Base-by-base conservation (phyloP, 1,139 yeast species). In the Kodamaea sp. region DNA sequence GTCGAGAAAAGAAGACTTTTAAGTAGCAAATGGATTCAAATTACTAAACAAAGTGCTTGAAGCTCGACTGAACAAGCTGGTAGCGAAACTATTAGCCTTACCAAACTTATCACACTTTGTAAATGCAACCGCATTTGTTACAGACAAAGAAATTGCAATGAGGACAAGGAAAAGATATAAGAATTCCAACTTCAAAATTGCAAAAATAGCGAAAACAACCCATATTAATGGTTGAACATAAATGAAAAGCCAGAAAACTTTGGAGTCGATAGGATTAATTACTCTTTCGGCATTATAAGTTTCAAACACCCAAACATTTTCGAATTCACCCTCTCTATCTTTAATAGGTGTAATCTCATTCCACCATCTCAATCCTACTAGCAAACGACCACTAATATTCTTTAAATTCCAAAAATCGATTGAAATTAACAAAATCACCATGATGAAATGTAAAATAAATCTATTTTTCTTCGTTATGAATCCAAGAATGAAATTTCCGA, bases 361-460 rank as follows among this genome's bases (percentile, higher is more conserved):
- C 96, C 96, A 89, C 96, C 97, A 90, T 49, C 98, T 74, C 46
- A 92, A 71, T 0, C 97, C 97, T 6, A 92, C 97, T 41, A 92
- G 64, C 39, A 87, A 73, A 44, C 97, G 70, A 1, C 98, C 98
- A 10, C 95, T 73, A 10, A 92, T 86, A 59, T 92, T 92, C 56
- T 92, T 92, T 32, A 88, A 81, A 55, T 87, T 84, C 95, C 97
- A 92, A 56, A 92, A 92, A 59, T 92, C 98, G 1, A 88, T 88
- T 0, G 95, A 84, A 24, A 87, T 72, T 25, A 89, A 67, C 22
- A 92, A 65, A 5, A 89, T 79, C 33, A 88, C 80, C 8, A 81
- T 59, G 25, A 92, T 89, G 65, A 92, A 92, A 52, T 87, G 80
- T 35, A 87, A 68, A 8, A 87, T 83, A 55, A 83, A 84, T 49